Conservation (phyloP, 2,329 filamentous ascomycete species). For the Dactylellina sp. region DNA sequence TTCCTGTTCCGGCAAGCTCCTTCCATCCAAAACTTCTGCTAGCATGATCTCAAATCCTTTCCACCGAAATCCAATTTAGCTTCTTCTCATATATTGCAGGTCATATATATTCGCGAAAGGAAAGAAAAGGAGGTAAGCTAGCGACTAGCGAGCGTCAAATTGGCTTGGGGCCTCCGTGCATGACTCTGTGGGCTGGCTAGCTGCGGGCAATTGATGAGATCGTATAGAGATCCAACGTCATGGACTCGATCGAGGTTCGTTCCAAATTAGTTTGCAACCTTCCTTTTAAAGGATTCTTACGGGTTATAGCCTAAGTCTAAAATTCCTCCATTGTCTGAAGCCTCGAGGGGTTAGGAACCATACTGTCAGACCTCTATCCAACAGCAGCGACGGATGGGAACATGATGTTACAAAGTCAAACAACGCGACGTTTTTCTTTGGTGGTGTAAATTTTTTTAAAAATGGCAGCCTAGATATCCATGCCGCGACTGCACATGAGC, state of each 20-base stretch:
- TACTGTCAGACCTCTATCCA: background rate
- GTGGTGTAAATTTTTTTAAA: background rate
- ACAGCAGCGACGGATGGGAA: slow-evolving; percentile 15
- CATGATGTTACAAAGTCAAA: slow-evolving; percentile 31
- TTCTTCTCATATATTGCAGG: too few relatives aligned
- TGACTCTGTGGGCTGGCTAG: too few relatives aligned
- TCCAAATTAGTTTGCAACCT: slow-evolving; percentile 21
- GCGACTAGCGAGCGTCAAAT: slow-evolving; percentile 34
- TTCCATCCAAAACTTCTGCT: too few relatives aligned
- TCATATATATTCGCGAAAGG: too few relatives aligned
- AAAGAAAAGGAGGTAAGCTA: slow-evolving; percentile 1
- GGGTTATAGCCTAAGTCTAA: background rate
- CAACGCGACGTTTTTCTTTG: slow-evolving; percentile 13
- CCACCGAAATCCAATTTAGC: too few relatives aligned
- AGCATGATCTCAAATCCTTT: too few relatives aligned
- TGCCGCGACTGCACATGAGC: background rate
- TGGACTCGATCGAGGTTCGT: slow-evolving; percentile 23
- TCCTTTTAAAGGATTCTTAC: slow-evolving; percentile 29
- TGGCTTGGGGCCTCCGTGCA: background rate
- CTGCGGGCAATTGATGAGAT: background rate
- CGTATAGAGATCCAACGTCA: background rate
- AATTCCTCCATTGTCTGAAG: background rate
- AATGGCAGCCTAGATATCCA: slow-evolving; percentile 17
- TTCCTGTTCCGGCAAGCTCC: too few relatives aligned
- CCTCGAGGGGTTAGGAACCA: slow-evolving; percentile 17